Evolutionary conservation across 2,329 filamentous ascomycete species (phyloP).

Genomic region (Cytospora mali): DNA sequence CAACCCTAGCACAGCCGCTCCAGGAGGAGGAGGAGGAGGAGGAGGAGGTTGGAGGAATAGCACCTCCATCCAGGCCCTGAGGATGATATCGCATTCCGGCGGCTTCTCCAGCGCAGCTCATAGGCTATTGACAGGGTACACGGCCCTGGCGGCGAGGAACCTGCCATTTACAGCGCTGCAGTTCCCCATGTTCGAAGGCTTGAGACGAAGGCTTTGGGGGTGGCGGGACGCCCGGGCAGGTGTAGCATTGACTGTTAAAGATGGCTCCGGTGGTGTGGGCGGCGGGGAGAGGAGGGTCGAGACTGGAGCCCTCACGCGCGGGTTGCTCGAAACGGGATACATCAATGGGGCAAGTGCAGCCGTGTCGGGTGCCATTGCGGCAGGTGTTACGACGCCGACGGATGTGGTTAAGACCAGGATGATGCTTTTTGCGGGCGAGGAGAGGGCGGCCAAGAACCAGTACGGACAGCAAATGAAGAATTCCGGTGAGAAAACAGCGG

Average conservation of each 20-base stretch:
- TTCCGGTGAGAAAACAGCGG: constrained; percentile 28
- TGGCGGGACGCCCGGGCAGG: constrained; percentile 36
- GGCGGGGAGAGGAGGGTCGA: constrained; percentile 34
- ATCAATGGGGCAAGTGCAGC: constrained; percentile 77
- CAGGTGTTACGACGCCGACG: constrained; percentile 82
- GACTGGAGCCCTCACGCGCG: constrained; percentile 28
- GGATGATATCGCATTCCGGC: constrained; percentile 49
- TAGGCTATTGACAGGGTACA: constrained; percentile 72
- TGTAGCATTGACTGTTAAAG: constrained; percentile 18
- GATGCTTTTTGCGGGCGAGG: constrained; percentile 69
- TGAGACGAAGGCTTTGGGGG: constrained; percentile 59
- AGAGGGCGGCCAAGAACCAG: constrained; percentile 21
- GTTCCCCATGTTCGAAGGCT: constrained; percentile 81
- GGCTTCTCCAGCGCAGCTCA: constrained; percentile 51
- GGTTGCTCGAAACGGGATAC: constrained; percentile 65
- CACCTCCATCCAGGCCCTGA: constrained; percentile 55
- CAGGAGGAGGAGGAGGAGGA: background rate
- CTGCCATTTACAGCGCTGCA: constrained; percentile 86
- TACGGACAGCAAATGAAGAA: background rate
- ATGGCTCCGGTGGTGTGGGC: constrained; percentile 36
- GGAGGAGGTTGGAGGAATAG: constrained; percentile 33
- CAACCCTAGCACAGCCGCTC: constrained; percentile 14
- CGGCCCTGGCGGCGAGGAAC: constrained; percentile 79
- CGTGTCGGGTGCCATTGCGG: constrained; percentile 71
- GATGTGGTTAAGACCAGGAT: constrained; percentile 90